Base-by-base conservation (phyloP, 1,284 basidiomycete genomes). In the Porodaedalea pini region DNA sequence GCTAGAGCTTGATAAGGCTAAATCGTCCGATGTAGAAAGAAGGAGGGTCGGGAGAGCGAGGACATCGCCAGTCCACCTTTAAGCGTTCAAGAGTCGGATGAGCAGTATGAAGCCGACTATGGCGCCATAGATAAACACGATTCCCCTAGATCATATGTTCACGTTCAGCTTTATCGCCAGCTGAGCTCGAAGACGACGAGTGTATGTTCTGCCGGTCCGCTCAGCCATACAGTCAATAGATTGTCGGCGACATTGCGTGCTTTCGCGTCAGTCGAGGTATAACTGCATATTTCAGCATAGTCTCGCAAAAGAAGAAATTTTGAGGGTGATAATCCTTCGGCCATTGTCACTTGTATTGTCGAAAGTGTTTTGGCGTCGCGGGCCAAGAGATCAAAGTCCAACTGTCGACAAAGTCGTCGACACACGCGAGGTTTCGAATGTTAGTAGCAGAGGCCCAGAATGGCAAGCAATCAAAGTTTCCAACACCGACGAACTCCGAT, bases 261-360 rank as follows among this genome's bases (percentile, higher is more conserved):
- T 54, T 47, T 54, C 32, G 43, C 41, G 53, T 43, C 43, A 54
- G 27, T 37, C 53, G 31, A 48, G 49, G 13, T 43, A 10, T 43
- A 19, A 8, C 17, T 19, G 10, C 19, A 5, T 36, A 36, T 36
- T 21, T 8, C 10, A 15, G 17, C 10, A 43, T 43, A 10, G 40
- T 19, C 19, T n/a, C 17, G 40, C 10, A 43, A 10, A 43, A 43
- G 15, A 7, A n/a, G n/a, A n/a, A n/a, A n/a, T n/a, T n/a, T n/a
- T n/a, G n/a, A n/a, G n/a, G n/a, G n/a, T n/a, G n/a, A n/a, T n/a
- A n/a, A n/a, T n/a, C n/a, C n/a, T n/a, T n/a, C n/a, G n/a, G n/a
- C n/a, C n/a, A n/a, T n/a, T n/a, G n/a, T n/a, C n/a, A n/a, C n/a
- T n/a, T n/a, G n/a, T n/a, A n/a, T n/a, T n/a, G n/a, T n/a, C n/a